Evolutionary conservation across 2,329 filamentous ascomycete species (phyloP).

Genomic region (Remersonia thermophila): DNA sequence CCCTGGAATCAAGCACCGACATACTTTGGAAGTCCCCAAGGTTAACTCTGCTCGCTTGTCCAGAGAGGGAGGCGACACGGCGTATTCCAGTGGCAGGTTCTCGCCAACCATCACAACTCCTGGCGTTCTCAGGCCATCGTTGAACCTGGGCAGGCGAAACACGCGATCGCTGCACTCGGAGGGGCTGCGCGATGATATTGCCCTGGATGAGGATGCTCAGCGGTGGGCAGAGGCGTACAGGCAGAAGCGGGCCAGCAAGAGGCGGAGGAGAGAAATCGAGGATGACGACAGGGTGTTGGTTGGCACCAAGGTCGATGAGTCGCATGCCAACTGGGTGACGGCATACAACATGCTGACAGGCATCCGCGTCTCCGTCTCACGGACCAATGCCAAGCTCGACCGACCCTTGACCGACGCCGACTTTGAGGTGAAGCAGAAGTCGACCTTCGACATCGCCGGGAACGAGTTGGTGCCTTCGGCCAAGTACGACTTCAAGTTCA

Average conservation of each 20-base stretch:
- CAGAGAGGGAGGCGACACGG: conserved; percentile 57
- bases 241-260: conserved; percentile 81
- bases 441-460: conserved; percentile 95
- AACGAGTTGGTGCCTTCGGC: conserved; percentile 95
- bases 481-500: conserved; percentile 99
- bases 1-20: conserved; percentile 60
- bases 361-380: conserved; percentile 90
- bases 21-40: conserved; percentile 81
- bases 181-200: conserved; percentile 66
- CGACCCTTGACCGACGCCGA: conserved; percentile 80
- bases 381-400: conserved; percentile 94
- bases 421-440: conserved; percentile 91
- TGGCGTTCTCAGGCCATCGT: conserved; percentile 62
- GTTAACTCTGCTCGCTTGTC: conserved; percentile 51
- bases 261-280: conserved; percentile 69
- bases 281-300: conserved; percentile 92
- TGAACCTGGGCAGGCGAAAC: conserved; percentile 65
- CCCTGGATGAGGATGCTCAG: conserved; percentile 79
- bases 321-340: conserved; percentile 92
- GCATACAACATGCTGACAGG: conserved; percentile 99
- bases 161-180: conserved; percentile 83
- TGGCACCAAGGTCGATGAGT: conserved; percentile 94
- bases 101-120: conserved; percentile 51
- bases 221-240: conserved; percentile 89
- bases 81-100: conserved; percentile 65